Percentiles rank a stretch among this genome's conserved stretches.
Conservation (phyloP, 805 yeast genomes). For the Metschnikowia lochheadii region DNA sequence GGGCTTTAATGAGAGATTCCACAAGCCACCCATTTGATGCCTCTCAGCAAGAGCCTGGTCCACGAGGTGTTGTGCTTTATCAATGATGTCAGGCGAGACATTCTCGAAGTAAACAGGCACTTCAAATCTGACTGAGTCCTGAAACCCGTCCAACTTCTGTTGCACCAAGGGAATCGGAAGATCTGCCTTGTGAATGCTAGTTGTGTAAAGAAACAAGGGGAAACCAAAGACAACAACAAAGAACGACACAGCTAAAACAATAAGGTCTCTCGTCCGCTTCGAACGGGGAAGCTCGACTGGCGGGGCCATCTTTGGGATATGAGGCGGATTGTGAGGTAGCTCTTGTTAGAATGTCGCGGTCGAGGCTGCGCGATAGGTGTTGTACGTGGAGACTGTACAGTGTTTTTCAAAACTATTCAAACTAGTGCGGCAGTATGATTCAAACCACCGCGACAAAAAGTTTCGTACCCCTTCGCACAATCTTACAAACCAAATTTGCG, state of each 20-base stretch:
- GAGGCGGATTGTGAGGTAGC: neutral
- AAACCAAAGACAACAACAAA: constrained; percentile 38
- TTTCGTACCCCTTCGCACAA: no score
- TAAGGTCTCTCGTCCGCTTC: constrained; percentile 8
- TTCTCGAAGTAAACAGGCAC: constrained; percentile 45
- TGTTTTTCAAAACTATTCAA: no score
- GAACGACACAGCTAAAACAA: constrained; percentile 15
- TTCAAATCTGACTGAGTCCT: constrained; percentile 22
- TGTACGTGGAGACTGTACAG: neutral
- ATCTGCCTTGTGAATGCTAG: constrained; percentile 59
- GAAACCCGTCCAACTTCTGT: constrained; percentile 20
- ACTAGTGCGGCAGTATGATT: no score
- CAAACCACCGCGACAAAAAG: no score
- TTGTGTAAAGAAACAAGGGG: constrained; percentile 59
- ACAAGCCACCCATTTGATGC: constrained; percentile 15
- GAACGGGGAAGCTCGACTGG: constrained; percentile 10
- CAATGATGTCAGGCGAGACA: constrained; percentile 27
- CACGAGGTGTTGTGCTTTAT: constrained; percentile 34
- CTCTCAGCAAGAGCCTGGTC: constrained; percentile 24
- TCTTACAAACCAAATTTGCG: no score
- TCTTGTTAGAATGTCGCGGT: neutral
- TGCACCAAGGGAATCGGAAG: constrained; percentile 48
- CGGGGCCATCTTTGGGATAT: constrained; percentile 5
- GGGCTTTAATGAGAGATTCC: constrained; percentile 26
- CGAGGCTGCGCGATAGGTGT: neutral